Evolutionary conservation across 192 early-diverging fungal genomes (phyloP).

Genomic region (Backusella macrospora): DNA sequence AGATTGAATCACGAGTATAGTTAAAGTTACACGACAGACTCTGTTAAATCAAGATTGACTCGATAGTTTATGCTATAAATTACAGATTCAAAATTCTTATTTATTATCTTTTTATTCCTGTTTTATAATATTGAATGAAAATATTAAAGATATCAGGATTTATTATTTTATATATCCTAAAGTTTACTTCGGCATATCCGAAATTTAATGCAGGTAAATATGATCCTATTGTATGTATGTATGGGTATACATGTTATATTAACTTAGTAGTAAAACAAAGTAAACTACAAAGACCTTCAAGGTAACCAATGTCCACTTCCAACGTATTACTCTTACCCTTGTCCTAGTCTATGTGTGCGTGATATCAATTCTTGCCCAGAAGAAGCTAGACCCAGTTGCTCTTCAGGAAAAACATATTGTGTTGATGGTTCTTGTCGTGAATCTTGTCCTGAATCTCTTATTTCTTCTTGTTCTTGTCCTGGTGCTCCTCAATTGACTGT

Average conservation of each 20-base stretch:
- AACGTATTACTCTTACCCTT: slow-evolving; percentile 44
- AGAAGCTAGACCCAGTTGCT: slow-evolving; percentile 36
- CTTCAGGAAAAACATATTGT: slow-evolving; percentile 46
- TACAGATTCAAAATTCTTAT: not conserved
- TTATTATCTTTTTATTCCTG: slow-evolving; percentile 5
- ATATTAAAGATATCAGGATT: slow-evolving; percentile 7
- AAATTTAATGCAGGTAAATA: not conserved
- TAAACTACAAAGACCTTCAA: slow-evolving; percentile 49
- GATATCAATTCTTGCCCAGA: slow-evolving; percentile 46
- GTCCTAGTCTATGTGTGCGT: slow-evolving; percentile 53
- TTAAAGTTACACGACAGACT: not conserved
- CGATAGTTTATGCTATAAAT: slow-evolving; percentile 7
- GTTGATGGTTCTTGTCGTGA: slow-evolving; percentile 53
- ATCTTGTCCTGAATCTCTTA: slow-evolving; percentile 37
- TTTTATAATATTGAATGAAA: slow-evolving; percentile 13
- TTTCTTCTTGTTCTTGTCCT: slow-evolving; percentile 35
- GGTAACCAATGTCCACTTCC: slow-evolving; percentile 49
- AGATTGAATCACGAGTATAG: not conserved
- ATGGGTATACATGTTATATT: not conserved
- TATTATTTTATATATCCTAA: not conserved
- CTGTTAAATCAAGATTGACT: not conserved
- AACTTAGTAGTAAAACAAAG: slow-evolving; percentile 26
- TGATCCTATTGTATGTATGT: not conserved
- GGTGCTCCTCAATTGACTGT: slow-evolving; percentile 28
- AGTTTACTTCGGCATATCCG: not conserved